Conservation (phyloP, 345 rosid species). For the Clarkia xantiana region DNA sequence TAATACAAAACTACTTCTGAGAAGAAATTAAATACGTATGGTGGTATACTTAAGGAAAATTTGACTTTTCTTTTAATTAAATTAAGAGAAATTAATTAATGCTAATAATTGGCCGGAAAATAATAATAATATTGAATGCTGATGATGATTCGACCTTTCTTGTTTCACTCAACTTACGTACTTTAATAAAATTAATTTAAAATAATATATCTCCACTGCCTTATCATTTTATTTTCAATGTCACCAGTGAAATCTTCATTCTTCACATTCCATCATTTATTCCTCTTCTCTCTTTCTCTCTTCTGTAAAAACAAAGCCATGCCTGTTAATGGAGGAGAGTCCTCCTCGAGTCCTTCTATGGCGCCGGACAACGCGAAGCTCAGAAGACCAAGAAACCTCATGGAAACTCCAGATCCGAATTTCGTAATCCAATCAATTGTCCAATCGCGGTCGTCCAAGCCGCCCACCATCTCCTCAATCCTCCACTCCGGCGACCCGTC, state of each 20-base stretch:
- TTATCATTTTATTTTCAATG: too few species aligned
- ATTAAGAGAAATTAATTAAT: too few species aligned
- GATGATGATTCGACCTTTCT: too few species aligned
- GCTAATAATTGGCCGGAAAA: too few species aligned
- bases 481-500: constrained; percentile 10
- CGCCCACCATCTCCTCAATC: constrained; percentile 38
- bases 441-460: constrained; percentile 8
- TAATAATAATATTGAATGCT: too few species aligned
- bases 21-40: too few species aligned
- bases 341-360: constrained; percentile 9
- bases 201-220: too few species aligned
- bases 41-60: too few species aligned
- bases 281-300: neutral
- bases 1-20: too few species aligned
- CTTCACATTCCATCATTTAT: neutral
- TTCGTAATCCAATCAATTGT: neutral
- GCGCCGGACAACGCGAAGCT: constrained; percentile 27
- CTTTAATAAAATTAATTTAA: too few species aligned
- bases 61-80: too few species aligned
- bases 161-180: too few species aligned
- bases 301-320: constrained; percentile 12
- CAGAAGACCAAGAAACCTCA: constrained; percentile 42
- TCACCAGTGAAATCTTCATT: neutral
- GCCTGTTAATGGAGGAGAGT: constrained; percentile 33
- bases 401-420: constrained; percentile 24